A percentile compares a stretch with the other conserved stretches of the same genome.
Evolutionary conservation across 2,329 filamentous ascomycete genomes (phyloP).

Genomic region (Dactylellina sp.): DNA sequence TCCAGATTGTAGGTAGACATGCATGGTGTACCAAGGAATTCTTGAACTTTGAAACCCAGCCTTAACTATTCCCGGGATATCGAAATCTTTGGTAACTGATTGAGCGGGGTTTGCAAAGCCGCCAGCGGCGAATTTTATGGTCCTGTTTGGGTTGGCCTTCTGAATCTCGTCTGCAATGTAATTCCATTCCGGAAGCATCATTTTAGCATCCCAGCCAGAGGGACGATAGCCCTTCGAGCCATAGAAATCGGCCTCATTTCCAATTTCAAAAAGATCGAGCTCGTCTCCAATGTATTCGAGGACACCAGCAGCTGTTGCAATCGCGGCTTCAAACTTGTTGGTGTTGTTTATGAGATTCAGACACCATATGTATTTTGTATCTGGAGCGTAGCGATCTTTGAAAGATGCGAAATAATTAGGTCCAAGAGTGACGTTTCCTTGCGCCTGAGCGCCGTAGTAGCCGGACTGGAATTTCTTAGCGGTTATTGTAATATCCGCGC

Average conservation of each 20-base stretch:
- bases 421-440: slow-evolving; percentile 38
- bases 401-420: slow-evolving; percentile 48
- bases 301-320: slow-evolving; percentile 33
- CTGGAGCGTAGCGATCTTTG: slow-evolving; percentile 22
- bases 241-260: slow-evolving; percentile 51
- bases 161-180: slow-evolving; percentile 44
- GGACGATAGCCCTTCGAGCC: slow-evolving; percentile 35
- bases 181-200: slow-evolving; percentile 47
- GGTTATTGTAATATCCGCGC: slow-evolving; percentile 24
- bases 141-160: slow-evolving; percentile 16
- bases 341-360: slow-evolving; percentile 44
- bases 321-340: slow-evolving; percentile 40
- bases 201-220: slow-evolving; percentile 18
- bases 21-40: slow-evolving; percentile 47
- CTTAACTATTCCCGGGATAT: slow-evolving; percentile 36
- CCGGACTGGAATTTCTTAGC: slow-evolving; percentile 30
- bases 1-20: slow-evolving; percentile 45
- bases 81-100: slow-evolving; percentile 33
- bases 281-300: slow-evolving; percentile 35
- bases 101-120: slow-evolving; percentile 41
- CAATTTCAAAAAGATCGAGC: slow-evolving; percentile 47
- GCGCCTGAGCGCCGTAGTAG: slow-evolving; percentile 39
- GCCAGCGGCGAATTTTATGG: slow-evolving; percentile 33
- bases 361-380: slow-evolving; percentile 46
- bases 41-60: slow-evolving; percentile 25